phyloP scores from a whole-genome alignment of 1,139 yeast genomes.

The Hemisphaericaspora subhashii region DNA sequence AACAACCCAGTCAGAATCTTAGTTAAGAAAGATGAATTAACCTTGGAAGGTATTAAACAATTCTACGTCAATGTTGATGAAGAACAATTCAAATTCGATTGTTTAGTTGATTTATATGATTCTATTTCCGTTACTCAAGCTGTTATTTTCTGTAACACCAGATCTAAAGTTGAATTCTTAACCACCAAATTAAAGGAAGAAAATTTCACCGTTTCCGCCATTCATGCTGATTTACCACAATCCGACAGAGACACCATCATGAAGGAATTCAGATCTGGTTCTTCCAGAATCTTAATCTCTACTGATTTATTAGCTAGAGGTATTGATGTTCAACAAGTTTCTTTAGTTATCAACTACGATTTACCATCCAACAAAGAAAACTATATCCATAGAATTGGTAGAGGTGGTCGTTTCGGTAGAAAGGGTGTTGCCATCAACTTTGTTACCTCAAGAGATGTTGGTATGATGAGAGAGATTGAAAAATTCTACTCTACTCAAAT shows the following conservation, averaged over 20 bases:
- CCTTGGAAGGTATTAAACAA: constrained; percentile 98
- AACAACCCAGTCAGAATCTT: constrained; percentile 95
- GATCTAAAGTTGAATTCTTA: constrained; percentile 94
- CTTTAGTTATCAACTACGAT: constrained; percentile 96
- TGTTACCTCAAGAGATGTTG: constrained; percentile 87
- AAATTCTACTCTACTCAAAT: constrained; percentile 98
- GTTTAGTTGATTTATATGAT: constrained; percentile 95
- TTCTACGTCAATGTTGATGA: constrained; percentile 91
- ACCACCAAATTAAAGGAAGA: constrained; percentile 82
- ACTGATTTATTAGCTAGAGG: constrained; percentile 99
- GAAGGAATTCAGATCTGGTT: constrained; percentile 98
- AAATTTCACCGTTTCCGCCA: constrained; percentile 94
- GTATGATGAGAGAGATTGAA: constrained; percentile 96
- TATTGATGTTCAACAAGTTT: constrained; percentile 98
- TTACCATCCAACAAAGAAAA: constrained; percentile 96
- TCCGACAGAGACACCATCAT: constrained; percentile 96
- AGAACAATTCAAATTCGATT: constrained; percentile 92
- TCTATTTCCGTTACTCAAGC: constrained; percentile 98
- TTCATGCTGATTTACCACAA: constrained; percentile 97
- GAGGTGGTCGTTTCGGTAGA: constrained; percentile 99
- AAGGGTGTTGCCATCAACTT: constrained; percentile 99
- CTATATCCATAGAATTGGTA: constrained; percentile 99
- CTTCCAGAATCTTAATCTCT: constrained; percentile 93
- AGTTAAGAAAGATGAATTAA: constrained; percentile 97
- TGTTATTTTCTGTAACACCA: constrained; percentile 98